Evolutionary conservation across 2,329 filamentous ascomycete species (phyloP).

Genomic region (Arthrinium phaeospermum): DNA sequence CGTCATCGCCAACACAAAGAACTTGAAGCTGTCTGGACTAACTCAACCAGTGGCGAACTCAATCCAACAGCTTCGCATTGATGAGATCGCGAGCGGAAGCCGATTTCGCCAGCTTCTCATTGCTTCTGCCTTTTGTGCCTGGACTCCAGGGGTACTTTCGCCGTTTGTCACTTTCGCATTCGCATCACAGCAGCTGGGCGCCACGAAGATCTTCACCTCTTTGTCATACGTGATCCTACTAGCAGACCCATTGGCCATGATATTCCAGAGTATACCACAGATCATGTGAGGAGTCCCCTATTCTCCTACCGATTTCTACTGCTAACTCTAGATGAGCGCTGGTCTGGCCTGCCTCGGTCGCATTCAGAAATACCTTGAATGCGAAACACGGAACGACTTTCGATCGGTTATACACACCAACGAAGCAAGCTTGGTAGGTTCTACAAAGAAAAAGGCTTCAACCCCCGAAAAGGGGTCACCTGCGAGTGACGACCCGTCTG

Average conservation of each 20-base stretch:
- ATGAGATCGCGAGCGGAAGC: slow-evolving; percentile 43
- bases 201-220: slow-evolving; percentile 45
- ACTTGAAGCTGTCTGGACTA: slow-evolving; percentile 48
- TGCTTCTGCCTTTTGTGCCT: slow-evolving; percentile 41
- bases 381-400: slow-evolving; percentile 36
- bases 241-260: slow-evolving; percentile 43
- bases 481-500: slow-evolving; percentile 10
- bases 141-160: slow-evolving; percentile 21
- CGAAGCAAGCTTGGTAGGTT: not conserved
- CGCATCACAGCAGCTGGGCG: slow-evolving; percentile 32
- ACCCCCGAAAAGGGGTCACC: not conserved
- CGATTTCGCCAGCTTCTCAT: slow-evolving; percentile 42
- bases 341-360: slow-evolving; percentile 47
- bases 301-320: not conserved
- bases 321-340: slow-evolving; percentile 27
- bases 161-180: slow-evolving; percentile 42
- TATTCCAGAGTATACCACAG: slow-evolving; percentile 46
- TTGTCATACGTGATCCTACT: slow-evolving; percentile 48
- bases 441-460: not conserved
- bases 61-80: slow-evolving; percentile 40
- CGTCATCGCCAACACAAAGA: slow-evolving; percentile 47
- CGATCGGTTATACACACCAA: slow-evolving; percentile 22
- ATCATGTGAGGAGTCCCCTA: slow-evolving; percentile 32
- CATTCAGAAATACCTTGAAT: slow-evolving; percentile 44
- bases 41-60: slow-evolving; percentile 35